Base-by-base conservation (phyloP, 2,329 filamentous ascomycete genomes). In the Penicillium sp. region DNA sequence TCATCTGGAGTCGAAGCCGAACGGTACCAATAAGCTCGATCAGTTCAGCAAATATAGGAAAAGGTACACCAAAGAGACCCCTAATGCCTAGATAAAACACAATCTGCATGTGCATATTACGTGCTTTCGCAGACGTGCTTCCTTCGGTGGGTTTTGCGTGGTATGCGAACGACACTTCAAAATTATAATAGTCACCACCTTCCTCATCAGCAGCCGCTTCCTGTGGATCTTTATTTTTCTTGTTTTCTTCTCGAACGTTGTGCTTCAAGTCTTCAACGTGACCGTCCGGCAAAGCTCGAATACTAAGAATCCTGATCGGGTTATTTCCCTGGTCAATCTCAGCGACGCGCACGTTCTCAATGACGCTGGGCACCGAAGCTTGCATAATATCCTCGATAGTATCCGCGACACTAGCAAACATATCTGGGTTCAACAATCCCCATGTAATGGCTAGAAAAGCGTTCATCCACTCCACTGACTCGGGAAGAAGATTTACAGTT, bases 401-500 rank as follows among this genome's bases (percentile, higher is more conserved):
- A 68, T 97, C 94, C n/a, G 92, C 92, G 8, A 97, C 83, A 5
- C 84, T 84, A n/a, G 84, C 79, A 71, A 99, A 94, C 89, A 97
- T 95, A 45, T 97, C 93, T 0, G 94, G 93, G 67, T 97, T 95
- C 61, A 97, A 86, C 3, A 97, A 78, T 0, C 90, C 89, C 94
- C 94, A 99, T 45, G 94, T 81, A 43, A 96, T 83, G 1, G 83
- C 84, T 3, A 97, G 74, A 51, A 94, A 83, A 0, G 90, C 92
- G 71, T 99, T 99, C 83, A 99, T 88, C 94, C 94, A 97, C 69
- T 92, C 88, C 6, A 96, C 92, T 0, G 90, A 95, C 74, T 97
- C 93, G 0, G 93, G 93, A 6, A 97, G 87, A 26, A 97, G 78
- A 66, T 97, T 97, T 28, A 88, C 86, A 2, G 89, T 91, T 1